Evolutionary conservation across 2,329 filamentous ascomycete genomes (phyloP).

Genomic region (Sarocladium kiliense): DNA sequence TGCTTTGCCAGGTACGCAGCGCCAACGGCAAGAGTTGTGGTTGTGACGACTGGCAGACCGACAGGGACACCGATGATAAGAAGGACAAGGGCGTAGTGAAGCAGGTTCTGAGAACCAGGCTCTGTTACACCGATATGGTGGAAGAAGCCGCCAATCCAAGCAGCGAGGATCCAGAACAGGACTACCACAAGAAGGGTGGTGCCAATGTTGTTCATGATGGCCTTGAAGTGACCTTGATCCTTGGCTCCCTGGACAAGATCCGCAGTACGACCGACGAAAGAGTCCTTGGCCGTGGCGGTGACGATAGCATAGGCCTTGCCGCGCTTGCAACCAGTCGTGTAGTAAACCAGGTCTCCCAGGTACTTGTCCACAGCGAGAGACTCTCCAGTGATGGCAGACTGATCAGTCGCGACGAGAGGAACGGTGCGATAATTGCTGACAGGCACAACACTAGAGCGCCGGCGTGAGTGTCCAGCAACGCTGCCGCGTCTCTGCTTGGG

Average conservation of each 20-base stretch:
- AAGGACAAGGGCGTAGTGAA: slow-evolving; percentile 64
- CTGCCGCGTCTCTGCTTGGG: background rate
- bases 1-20: slow-evolving; percentile 73
- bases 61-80: slow-evolving; percentile 76
- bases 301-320: slow-evolving; percentile 69
- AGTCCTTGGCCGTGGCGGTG: slow-evolving; percentile 62
- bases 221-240: slow-evolving; percentile 76
- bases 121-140: slow-evolving; percentile 59
- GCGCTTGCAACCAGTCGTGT: slow-evolving; percentile 78
- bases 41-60: slow-evolving; percentile 74
- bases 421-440: slow-evolving; percentile 51
- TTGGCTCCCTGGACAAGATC: slow-evolving; percentile 69
- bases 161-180: slow-evolving; percentile 69
- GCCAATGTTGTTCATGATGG: slow-evolving; percentile 78
- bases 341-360: slow-evolving; percentile 72
- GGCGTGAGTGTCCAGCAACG: background rate
- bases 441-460: slow-evolving; percentile 9
- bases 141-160: slow-evolving; percentile 78
- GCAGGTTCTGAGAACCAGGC: slow-evolving; percentile 55
- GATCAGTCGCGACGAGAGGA: slow-evolving; percentile 66
- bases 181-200: slow-evolving; percentile 69
- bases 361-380: slow-evolving; percentile 75
- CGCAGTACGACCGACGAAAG: slow-evolving; percentile 73
- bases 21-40: slow-evolving; percentile 71
- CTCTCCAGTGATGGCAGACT: slow-evolving; percentile 77